Evolutionary conservation across 768 basidiomycete species (phyloP).

Genomic region (Boletus vinaceobasis): DNA sequence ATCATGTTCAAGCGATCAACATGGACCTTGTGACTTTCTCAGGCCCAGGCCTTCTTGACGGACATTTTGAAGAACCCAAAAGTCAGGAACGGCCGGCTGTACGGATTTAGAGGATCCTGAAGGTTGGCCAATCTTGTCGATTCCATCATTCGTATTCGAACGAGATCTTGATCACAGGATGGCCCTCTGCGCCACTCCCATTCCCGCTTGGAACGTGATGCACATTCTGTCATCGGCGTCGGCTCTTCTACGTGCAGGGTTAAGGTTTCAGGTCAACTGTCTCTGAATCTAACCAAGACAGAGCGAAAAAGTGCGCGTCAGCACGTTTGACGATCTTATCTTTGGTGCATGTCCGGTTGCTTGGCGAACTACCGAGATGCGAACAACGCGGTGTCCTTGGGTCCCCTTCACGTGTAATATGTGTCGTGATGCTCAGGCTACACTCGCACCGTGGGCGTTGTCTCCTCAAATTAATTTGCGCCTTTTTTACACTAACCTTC

Average conservation of each 20-base stretch:
- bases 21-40: slow-evolving; percentile 11
- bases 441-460: slow-evolving; percentile 23
- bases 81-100: slow-evolving; percentile 5
- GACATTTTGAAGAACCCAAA: slow-evolving; percentile 3
- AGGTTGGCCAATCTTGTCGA: slow-evolving; percentile 18
- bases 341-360: slow-evolving; percentile 6
- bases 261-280: slow-evolving; percentile 13
- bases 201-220: slow-evolving; percentile 1
- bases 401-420: slow-evolving; percentile 28
- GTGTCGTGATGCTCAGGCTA: slow-evolving; percentile 29
- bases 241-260: slow-evolving; percentile 11
- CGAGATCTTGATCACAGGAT: slow-evolving; percentile 21
- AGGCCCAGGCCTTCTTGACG: slow-evolving; percentile 1
- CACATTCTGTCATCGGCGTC: background rate
- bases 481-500: slow-evolving; percentile 24
- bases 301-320: slow-evolving; percentile 11
- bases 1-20: slow-evolving; percentile 3
- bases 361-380: slow-evolving; percentile 21
- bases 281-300: slow-evolving; percentile 19
- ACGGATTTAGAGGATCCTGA: slow-evolving; percentile 15
- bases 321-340: slow-evolving; percentile 21
- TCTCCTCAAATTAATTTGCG: slow-evolving; percentile 24
- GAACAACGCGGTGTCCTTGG: slow-evolving; percentile 30
- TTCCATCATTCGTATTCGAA: slow-evolving; percentile 10
- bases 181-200: background rate